phyloP scores from a whole-genome alignment of 2,329 filamentous ascomycete species.

The Pestalotiopsis sp. region DNA sequence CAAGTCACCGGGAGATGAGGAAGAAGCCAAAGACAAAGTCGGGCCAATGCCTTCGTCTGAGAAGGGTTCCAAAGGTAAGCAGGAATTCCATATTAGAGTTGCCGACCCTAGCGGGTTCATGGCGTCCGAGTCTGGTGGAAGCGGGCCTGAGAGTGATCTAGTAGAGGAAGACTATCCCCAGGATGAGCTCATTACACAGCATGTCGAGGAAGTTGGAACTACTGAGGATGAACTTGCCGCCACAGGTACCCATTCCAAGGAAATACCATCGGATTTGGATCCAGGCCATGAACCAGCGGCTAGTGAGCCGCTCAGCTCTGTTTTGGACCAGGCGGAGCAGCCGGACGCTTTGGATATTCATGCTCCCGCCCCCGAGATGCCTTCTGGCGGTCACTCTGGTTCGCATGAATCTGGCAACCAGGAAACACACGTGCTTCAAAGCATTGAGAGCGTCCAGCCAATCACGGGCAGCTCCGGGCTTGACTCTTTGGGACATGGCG shows the following conservation, averaged over 20 bases:
- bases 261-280: background rate
- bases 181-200: background rate
- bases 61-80: conserved; percentile 6
- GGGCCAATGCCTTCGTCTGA: conserved; percentile 1
- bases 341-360: background rate
- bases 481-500: background rate
- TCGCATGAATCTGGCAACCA: background rate
- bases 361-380: background rate
- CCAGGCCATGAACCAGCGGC: background rate
- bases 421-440: background rate
- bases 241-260: background rate
- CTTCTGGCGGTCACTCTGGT: background rate
- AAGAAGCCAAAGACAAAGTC: conserved; percentile 11
- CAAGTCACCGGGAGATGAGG: background rate
- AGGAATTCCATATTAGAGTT: conserved; percentile 1
- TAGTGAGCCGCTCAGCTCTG: background rate
- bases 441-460: background rate
- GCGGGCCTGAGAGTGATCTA: conserved; percentile 11
- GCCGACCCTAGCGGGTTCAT: conserved; percentile 1
- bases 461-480: background rate
- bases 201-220: conserved; percentile 10
- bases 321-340: background rate
- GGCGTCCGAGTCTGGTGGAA: conserved; percentile 11
- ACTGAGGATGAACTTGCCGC: conserved; percentile 12
- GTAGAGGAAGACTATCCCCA: conserved; percentile 8